Evolutionary conservation across 148 eudicot species (phyloP).

Genomic region (Silene latifolia): DNA sequence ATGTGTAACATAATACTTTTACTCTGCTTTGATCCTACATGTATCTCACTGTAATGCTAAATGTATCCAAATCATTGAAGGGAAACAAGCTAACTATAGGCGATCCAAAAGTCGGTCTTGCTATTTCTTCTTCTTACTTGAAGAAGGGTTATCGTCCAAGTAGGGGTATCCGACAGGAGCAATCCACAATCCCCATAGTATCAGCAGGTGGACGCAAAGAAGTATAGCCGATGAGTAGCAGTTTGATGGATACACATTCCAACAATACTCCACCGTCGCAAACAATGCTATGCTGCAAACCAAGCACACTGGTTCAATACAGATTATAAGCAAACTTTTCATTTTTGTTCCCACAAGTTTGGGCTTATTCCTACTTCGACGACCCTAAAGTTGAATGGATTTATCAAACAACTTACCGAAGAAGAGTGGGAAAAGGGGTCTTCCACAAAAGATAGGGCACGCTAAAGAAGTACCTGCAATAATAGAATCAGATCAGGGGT

Average conservation of each 20-base stretch:
- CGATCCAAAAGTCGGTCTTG: slow-evolving; percentile 15
- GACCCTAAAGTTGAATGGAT: too few species aligned
- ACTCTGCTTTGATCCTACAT: background rate
- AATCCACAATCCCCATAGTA: slow-evolving; percentile 74
- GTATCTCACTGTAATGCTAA: background rate
- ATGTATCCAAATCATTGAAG: background rate
- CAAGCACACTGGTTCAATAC: background rate
- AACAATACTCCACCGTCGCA: slow-evolving; percentile 58
- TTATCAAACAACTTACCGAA: slow-evolving; percentile 69
- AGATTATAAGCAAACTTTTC: background rate
- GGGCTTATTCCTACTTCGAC: too few species aligned
- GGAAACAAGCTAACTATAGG: background rate
- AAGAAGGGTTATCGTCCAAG: slow-evolving; percentile 26
- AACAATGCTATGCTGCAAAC: slow-evolving; percentile 69
- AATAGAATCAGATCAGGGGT: background rate
- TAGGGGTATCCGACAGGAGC: slow-evolving; percentile 64
- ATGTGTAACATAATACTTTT: too few species aligned
- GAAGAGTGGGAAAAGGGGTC: slow-evolving; percentile 60
- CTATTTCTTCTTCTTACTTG: slow-evolving; percentile 34
- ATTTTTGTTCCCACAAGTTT: too few species aligned
- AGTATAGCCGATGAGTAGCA: slow-evolving; percentile 56
- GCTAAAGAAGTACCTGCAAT: slow-evolving; percentile 83
- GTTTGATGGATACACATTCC: slow-evolving; percentile 81
- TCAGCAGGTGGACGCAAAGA: slow-evolving; percentile 50
- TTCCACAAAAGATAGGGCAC: slow-evolving; percentile 88